Conservation (phyloP, 78 protist species). For the Paulinella micropora region DNA sequence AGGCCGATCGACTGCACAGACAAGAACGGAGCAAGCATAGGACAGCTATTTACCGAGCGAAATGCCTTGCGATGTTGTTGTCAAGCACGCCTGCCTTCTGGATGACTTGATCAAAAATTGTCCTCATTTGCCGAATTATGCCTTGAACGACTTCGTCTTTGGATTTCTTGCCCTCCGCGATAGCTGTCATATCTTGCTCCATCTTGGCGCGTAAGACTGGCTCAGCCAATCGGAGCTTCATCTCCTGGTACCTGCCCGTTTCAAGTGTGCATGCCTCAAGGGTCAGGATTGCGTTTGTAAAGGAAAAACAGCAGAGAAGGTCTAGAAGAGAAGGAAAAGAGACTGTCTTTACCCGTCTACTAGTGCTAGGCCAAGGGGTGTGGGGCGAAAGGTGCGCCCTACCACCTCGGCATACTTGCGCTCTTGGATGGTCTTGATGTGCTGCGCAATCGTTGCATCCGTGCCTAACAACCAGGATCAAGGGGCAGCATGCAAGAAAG, state of each 20-base stretch:
- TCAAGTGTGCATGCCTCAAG: no score
- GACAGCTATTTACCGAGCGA: neutral
- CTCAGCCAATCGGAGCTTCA: neutral
- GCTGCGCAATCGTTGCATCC: constrained; percentile 96
- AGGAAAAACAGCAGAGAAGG: no score
- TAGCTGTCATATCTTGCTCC: neutral
- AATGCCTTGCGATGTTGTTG: neutral
- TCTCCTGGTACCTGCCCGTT: no score
- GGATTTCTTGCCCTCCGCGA: neutral
- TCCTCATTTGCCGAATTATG: neutral
- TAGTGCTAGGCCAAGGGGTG: neutral
- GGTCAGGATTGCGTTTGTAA: no score
- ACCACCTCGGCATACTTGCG: constrained; percentile 27
- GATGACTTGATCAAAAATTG: neutral
- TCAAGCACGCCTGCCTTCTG: neutral
- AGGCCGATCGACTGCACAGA: neutral
- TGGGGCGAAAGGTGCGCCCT: neutral
- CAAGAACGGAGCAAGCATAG: neutral
- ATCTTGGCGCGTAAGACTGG: neutral
- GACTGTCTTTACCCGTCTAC: neutral
- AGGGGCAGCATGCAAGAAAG: neutral
- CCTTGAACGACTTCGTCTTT: neutral
- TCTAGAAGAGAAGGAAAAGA: no score
- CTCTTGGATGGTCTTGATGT: constrained; percentile 67
- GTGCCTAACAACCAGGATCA: no score